Conservation (phyloP, 208 protist species). For the Crithidia acanthocephali region DNA sequence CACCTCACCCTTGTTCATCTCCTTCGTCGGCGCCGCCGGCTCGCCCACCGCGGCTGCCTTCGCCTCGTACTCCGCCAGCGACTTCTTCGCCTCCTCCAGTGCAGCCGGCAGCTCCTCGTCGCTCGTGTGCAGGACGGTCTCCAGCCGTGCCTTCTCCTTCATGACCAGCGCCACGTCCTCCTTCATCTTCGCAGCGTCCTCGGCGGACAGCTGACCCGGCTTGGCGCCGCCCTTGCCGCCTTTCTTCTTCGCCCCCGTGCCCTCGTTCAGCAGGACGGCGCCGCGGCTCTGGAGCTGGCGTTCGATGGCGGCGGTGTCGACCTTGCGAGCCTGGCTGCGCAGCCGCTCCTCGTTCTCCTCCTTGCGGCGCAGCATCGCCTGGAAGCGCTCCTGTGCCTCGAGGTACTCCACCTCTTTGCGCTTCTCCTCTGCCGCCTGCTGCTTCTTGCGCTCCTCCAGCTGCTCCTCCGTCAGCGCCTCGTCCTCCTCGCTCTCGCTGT, state of each 20-base stretch:
- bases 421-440: conserved; percentile 48
- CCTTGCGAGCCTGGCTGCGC: conserved; percentile 51
- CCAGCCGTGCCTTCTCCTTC: conserved; percentile 74
- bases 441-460: conserved; percentile 32
- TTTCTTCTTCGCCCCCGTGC: conserved; percentile 40
- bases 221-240: conserved; percentile 52
- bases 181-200: conserved; percentile 61
- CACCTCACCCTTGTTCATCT: conserved; percentile 65
- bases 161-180: conserved; percentile 52
- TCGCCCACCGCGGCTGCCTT: conserved; percentile 27
- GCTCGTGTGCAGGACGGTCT: conserved; percentile 59
- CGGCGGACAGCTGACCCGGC: conserved; percentile 44
- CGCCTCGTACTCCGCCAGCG: conserved; percentile 44
- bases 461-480: conserved; percentile 42
- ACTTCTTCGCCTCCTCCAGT: conserved; percentile 56
- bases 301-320: conserved; percentile 64
- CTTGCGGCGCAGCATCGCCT: conserved; percentile 59
- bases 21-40: conserved; percentile 20
- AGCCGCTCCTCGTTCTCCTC: conserved; percentile 67
- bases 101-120: conserved; percentile 66
- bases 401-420: conserved; percentile 46
- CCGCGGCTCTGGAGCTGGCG: conserved; percentile 56
- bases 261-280: conserved; percentile 71
- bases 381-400: conserved; percentile 50
- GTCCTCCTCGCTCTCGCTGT: conserved; percentile 48